phyloP scores from a whole-genome alignment of 495 filamentous ascomycete genomes.

The Aspergillus diversus region DNA sequence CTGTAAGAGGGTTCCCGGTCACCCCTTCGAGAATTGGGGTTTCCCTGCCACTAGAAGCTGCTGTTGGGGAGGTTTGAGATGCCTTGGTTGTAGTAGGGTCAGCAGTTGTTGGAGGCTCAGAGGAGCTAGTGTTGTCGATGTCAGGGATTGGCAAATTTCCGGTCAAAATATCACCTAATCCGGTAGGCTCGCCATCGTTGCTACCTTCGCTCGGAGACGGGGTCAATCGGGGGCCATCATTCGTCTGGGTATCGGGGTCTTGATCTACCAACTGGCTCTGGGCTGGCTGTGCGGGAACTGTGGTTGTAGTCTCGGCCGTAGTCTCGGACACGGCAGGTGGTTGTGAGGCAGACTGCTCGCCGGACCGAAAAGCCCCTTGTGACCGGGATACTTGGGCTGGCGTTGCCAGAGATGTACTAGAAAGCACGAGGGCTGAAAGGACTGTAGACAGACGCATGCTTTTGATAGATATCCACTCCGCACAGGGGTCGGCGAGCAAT shows the following conservation, averaged over 20 bases:
- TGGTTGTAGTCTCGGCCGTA: constrained; percentile 8
- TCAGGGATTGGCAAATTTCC: background rate
- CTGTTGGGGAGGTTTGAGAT: constrained; percentile 9
- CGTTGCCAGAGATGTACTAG: constrained; percentile 34
- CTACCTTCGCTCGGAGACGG: constrained; percentile 11
- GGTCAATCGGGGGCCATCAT: constrained; percentile 14
- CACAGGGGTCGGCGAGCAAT: constrained; percentile 23
- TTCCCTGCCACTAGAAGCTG: constrained; percentile 6
- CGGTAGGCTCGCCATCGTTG: background rate
- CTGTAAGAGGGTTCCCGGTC: constrained; percentile 31
- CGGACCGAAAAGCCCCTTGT: constrained; percentile 16
- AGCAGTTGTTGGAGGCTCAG: constrained; percentile 10
- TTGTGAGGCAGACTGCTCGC: constrained; percentile 20
- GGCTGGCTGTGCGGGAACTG: constrained; percentile 15
- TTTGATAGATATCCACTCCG: constrained; percentile 22
- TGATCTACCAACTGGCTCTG: constrained; percentile 4
- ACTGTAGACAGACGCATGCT: constrained; percentile 38
- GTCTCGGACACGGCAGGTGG: constrained; percentile 14
- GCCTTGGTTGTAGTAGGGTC: constrained; percentile 4
- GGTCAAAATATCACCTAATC: constrained; percentile 5
- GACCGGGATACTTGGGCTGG: constrained; percentile 27
- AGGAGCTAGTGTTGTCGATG: constrained; percentile 1
- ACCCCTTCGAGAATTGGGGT: constrained; percentile 15
- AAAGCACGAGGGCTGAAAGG: constrained; percentile 38
- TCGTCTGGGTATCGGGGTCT: constrained; percentile 11